Base-by-base conservation (phyloP, 495 filamentous ascomycete species). In the Pseudomonodictys pantanalensis region DNA sequence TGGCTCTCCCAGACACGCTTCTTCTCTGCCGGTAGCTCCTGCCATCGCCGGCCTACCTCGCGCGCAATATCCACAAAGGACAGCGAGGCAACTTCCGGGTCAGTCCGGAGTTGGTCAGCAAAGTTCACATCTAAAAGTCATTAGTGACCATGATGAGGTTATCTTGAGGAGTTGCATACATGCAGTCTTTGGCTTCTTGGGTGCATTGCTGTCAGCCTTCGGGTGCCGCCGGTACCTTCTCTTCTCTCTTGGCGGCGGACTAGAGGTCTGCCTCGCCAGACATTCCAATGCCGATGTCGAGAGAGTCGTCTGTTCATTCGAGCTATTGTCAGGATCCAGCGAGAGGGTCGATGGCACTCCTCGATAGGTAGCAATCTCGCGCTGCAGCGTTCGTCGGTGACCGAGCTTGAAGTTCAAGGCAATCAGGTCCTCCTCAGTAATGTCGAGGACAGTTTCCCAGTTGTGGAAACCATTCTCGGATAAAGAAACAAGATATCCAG, bases 151-250 rank as follows among this genome's bases (percentile, higher is more conserved):
- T n/a, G 8, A 30, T 15, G 18, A 22, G 25, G 9, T 17, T 11
- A n/a, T 12, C 20, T 28, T n/a, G n/a, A 30, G 22, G 25, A n/a
- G n/a, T 23, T 8, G 24, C 49, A 30, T 50, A 67, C 64, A 67
- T 20, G 62, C 68, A 23, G 68, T 71, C 42, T 71, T 71, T 3
- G 68, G 68, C 29, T 65, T 66, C 47, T 65, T 69, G 10, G 68
- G 68, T 3, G 68, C 68, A 48, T 69, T 64, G 20, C n/a, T 42
- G 30, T 71, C 68, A 3, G 66, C 51, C 10, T 46, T 32, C 2
- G 68, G 66, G 41, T 69, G 68, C n/a, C 68, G 43, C 23, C 68
- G 45, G 50, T 71, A 71, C 24, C 67, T 52, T 17, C 68, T 28
- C 48, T 71, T 71, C 32, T 58, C 56, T 49, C 48, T 45, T 8